phyloP scores from a whole-genome alignment of 164 flowering plant species.

The Malania oleifera region DNA sequence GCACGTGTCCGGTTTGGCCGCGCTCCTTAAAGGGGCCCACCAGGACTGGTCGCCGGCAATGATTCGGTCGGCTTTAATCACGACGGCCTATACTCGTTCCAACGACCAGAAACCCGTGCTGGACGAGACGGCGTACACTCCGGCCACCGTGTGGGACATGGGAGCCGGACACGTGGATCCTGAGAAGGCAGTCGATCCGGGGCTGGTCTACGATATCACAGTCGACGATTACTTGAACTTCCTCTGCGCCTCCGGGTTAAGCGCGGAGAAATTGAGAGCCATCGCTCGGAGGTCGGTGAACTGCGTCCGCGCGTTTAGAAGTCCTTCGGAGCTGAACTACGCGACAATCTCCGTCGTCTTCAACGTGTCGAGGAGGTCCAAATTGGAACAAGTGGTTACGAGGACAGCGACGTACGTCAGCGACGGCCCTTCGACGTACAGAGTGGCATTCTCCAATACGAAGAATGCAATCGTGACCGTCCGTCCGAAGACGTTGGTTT shows the following conservation, averaged over 20 bases:
- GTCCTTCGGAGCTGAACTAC: slow-evolving; percentile 44
- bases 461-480: slow-evolving; percentile 21
- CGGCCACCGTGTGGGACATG: slow-evolving; percentile 27
- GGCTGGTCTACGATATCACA: slow-evolving; percentile 40
- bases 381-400: slow-evolving; percentile 5
- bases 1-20: slow-evolving; percentile 45
- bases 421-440: slow-evolving; percentile 20
- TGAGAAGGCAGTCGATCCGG: slow-evolving; percentile 35
- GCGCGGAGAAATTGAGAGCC: background rate
- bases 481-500: slow-evolving; percentile 23
- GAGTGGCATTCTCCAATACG: slow-evolving; percentile 13
- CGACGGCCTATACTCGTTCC: slow-evolving; percentile 39
- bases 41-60: slow-evolving; percentile 53
- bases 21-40: slow-evolving; percentile 49
- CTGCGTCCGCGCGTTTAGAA: slow-evolving; percentile 10
- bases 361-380: background rate
- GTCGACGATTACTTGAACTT: slow-evolving; percentile 39
- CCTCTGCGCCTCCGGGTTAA: slow-evolving; percentile 31
- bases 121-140: slow-evolving; percentile 20
- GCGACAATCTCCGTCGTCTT: slow-evolving; percentile 36
- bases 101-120: slow-evolving; percentile 17
- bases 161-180: slow-evolving; percentile 58
- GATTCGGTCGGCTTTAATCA: slow-evolving; percentile 53
- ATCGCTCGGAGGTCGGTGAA: slow-evolving; percentile 18
- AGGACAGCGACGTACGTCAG: slow-evolving; percentile 38